phyloP scores from a whole-genome alignment of 768 basidiomycete species.

The Collybia sp. region DNA sequence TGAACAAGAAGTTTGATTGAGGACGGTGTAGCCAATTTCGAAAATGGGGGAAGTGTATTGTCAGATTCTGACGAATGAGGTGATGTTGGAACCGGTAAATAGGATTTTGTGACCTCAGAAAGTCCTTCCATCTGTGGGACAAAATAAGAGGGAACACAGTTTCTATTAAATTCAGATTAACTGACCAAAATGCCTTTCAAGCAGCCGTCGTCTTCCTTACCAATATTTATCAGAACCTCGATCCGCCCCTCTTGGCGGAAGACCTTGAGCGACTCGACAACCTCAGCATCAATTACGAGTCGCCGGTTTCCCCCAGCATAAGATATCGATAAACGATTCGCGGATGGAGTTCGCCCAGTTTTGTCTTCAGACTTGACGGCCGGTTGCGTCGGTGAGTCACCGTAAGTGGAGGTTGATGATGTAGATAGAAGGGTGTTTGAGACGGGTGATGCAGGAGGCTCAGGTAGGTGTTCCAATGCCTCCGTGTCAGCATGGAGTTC shows the following conservation, averaged over 20 bases:
- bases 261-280: conserved; percentile 77
- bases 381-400: conserved; percentile 35
- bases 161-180: conserved; percentile 10
- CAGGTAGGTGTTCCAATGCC: conserved; percentile 46
- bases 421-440: conserved; percentile 43
- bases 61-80: conserved; percentile 44
- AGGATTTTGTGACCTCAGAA: conserved; percentile 68
- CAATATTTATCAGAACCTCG: conserved; percentile 68
- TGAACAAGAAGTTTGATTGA: conserved; percentile 66
- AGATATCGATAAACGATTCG: conserved; percentile 89
- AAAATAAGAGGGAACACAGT: conserved; percentile 9
- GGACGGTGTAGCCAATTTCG: conserved; percentile 45
- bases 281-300: conserved; percentile 84
- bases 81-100: conserved; percentile 50
- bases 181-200: conserved; percentile 76
- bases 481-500: conserved; percentile 13
- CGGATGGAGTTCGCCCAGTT: conserved; percentile 52
- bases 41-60: conserved; percentile 70
- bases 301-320: conserved; percentile 88
- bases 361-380: conserved; percentile 31
- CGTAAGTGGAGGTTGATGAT: conserved; percentile 39
- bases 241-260: conserved; percentile 81
- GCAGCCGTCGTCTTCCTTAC: conserved; percentile 47
- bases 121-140: conserved; percentile 68
- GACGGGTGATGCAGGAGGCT: conserved; percentile 54